Evolutionary conservation across 306 rosid genomes (phyloP).

Genomic region (Dalbergia cultrata): DNA sequence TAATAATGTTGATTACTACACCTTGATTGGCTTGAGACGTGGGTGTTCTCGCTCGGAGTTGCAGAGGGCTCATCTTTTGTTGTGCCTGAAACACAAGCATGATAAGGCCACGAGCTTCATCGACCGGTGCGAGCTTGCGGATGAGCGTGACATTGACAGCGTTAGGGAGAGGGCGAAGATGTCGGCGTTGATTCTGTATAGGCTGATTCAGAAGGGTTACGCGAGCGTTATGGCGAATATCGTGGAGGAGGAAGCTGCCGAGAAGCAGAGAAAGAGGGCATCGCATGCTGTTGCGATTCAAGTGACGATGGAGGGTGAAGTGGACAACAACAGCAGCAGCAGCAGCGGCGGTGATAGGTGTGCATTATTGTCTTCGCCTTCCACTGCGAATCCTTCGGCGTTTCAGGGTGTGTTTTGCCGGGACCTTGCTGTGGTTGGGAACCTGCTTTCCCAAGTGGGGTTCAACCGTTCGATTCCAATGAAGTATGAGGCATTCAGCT

Average conservation of each 20-base stretch:
- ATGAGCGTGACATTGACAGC: conserved; percentile 73
- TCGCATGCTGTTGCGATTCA: conserved; percentile 60
- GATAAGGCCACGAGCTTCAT: conserved; percentile 76
- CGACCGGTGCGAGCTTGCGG: conserved; percentile 78
- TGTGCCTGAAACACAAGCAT: conserved; percentile 81
- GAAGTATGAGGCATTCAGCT: conserved; percentile 86
- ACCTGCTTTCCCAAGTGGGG: conserved; percentile 76
- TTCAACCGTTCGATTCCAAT: conserved; percentile 78
- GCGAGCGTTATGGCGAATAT: conserved; percentile 61
- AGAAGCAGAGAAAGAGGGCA: conserved; percentile 67
- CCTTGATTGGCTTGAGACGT: conserved; percentile 79
- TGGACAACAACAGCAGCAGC: background rate
- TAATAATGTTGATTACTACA: conserved; percentile 76
- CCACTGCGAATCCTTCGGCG: conserved; percentile 44
- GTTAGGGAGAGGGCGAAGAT: conserved; percentile 77
- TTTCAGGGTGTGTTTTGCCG: conserved; percentile 94
- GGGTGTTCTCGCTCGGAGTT: conserved; percentile 89
- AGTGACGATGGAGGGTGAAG: conserved; percentile 48
- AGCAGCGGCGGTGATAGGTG: conserved; percentile 13
- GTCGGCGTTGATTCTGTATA: conserved; percentile 72
- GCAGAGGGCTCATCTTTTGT: conserved; percentile 76
- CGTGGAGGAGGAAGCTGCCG: conserved; percentile 70
- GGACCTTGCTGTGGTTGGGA: conserved; percentile 83
- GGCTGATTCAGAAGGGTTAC: conserved; percentile 89
- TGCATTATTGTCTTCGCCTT: conserved; percentile 30